phyloP scores from a whole-genome alignment of 768 basidiomycete species.

The Boletales sp. region DNA sequence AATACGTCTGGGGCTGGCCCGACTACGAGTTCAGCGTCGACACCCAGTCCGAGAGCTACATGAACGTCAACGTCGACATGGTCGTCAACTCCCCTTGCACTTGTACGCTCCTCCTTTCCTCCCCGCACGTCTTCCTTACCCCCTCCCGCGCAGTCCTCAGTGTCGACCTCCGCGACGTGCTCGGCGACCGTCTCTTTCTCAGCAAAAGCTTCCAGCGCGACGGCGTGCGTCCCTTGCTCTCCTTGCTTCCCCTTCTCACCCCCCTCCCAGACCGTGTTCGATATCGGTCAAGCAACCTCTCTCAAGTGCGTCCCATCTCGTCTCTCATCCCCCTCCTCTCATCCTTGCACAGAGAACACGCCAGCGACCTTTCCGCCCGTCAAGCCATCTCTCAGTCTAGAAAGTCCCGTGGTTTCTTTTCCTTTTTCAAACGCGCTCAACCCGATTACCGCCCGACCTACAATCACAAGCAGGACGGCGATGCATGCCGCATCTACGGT shows the following conservation, averaged over 20 bases:
- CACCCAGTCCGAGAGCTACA: constrained; percentile 47
- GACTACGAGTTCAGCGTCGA: constrained; percentile 90
- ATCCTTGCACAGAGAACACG: constrained; percentile 52
- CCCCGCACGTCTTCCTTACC: not conserved
- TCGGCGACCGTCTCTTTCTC: constrained; percentile 89
- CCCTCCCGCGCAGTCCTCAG: constrained; percentile 65
- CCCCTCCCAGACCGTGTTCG: constrained; percentile 61
- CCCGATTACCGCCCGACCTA: constrained; percentile 68
- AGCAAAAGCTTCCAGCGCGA: constrained; percentile 79
- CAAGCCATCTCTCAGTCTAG: constrained; percentile 73
- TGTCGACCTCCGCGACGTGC: constrained; percentile 86
- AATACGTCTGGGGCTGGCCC: constrained; percentile 93
- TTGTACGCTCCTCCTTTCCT: constrained; percentile 53
- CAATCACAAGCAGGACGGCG: constrained; percentile 61
- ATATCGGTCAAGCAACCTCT: constrained; percentile 73
- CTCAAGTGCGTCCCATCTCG: constrained; percentile 45
- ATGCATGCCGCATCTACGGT: constrained; percentile 85
- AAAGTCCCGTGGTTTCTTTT: constrained; percentile 70
- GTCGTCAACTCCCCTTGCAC: constrained; percentile 90
- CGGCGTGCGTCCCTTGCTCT: constrained; percentile 50
- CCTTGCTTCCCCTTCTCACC: not conserved
- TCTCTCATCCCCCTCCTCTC: too few species aligned
- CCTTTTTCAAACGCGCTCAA: constrained; percentile 43
- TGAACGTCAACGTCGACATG: constrained; percentile 91
- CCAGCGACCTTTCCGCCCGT: constrained; percentile 59